Conservation (phyloP, 1,139 yeast genomes). For the Groenewaldozyma auringiensis region DNA sequence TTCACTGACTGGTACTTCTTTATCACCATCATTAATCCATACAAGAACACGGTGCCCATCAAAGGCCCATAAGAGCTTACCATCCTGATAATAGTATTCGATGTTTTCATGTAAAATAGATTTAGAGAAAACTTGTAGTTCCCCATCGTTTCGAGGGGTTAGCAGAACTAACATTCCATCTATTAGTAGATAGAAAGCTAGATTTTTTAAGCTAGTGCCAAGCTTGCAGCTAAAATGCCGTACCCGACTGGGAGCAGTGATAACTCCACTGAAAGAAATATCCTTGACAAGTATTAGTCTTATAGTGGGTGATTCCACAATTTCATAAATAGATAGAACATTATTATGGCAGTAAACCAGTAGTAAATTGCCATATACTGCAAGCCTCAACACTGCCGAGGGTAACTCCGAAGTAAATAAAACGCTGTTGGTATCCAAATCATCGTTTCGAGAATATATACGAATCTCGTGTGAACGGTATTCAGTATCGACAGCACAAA, state of each 20-base stretch:
- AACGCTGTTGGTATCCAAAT: slow-evolving; percentile 26
- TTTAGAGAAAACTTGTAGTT: slow-evolving; percentile 15
- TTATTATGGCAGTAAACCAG: slow-evolving; percentile 31
- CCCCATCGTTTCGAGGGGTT: slow-evolving; percentile 12
- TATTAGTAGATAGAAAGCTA: slow-evolving; percentile 22
- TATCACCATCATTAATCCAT: slow-evolving; percentile 21
- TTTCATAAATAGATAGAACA: slow-evolving; percentile 23
- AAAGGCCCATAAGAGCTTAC: slow-evolving; percentile 32
- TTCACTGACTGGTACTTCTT: slow-evolving; percentile 3
- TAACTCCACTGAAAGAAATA: slow-evolving; percentile 28
- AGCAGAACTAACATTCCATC: slow-evolving; percentile 30
- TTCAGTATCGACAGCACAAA: slow-evolving; percentile 29
- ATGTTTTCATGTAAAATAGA: slow-evolving; percentile 23
- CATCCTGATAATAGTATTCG: slow-evolving; percentile 23
- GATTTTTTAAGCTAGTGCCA: background rate
- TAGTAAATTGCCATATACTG: slow-evolving; percentile 25
- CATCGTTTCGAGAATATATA: slow-evolving; percentile 32
- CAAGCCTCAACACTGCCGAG: slow-evolving; percentile 25
- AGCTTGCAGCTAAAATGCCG: slow-evolving; percentile 25
- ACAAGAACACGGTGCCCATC: slow-evolving; percentile 34
- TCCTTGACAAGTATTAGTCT: slow-evolving; percentile 25
- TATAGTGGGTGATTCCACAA: slow-evolving; percentile 11
- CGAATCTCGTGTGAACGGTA: slow-evolving; percentile 26
- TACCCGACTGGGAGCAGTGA: slow-evolving; percentile 33
- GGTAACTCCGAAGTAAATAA: slow-evolving; percentile 22